A percentile compares a stretch with the other conserved stretches of the same genome.
Evolutionary conservation across 768 basidiomycete species (phyloP).

Genomic region (Trametes sanguinea): DNA sequence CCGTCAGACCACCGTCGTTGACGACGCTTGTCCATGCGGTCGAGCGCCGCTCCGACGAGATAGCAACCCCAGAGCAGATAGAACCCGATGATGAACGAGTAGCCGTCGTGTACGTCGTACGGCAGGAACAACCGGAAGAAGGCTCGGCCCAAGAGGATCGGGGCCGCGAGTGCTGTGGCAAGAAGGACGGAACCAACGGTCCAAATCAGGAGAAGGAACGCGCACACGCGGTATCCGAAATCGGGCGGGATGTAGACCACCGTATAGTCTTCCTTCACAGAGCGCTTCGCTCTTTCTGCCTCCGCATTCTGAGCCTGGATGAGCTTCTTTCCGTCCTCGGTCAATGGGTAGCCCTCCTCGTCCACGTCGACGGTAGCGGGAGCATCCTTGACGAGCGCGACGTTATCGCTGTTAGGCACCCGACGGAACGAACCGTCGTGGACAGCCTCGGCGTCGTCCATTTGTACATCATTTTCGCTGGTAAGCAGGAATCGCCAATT

Average conservation of each 20-base stretch:
- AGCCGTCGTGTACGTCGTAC: slow-evolving; percentile 82
- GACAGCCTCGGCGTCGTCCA: slow-evolving; percentile 35
- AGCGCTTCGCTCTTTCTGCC: slow-evolving; percentile 66
- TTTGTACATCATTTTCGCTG: slow-evolving; percentile 22
- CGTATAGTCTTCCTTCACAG: slow-evolving; percentile 72
- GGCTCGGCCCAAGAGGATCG: slow-evolving; percentile 75
- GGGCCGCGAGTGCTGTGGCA: slow-evolving; percentile 61
- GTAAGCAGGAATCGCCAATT: slow-evolving; percentile 43
- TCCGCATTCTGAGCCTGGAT: slow-evolving; percentile 71
- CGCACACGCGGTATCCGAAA: slow-evolving; percentile 73
- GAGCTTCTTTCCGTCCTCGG: slow-evolving; percentile 56
- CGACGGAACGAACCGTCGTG: slow-evolving; percentile 71
- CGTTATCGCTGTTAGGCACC: slow-evolving; percentile 83
- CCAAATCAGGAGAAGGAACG: slow-evolving; percentile 75
- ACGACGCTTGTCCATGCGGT: slow-evolving; percentile 69
- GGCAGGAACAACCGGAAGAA: slow-evolving; percentile 64
- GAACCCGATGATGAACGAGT: slow-evolving; percentile 80
- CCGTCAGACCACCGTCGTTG: slow-evolving; percentile 56
- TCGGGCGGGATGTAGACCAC: slow-evolving; percentile 82
- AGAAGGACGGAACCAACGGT: slow-evolving; percentile 60
- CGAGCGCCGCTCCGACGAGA: slow-evolving; percentile 61
- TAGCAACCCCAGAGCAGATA: slow-evolving; percentile 80
- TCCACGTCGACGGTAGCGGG: slow-evolving; percentile 76
- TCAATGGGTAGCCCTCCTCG: slow-evolving; percentile 61
- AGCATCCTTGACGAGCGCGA: slow-evolving; percentile 76